Conservation (phyloP, 768 basidiomycete species). For the Aureoboletus auriporus region DNA sequence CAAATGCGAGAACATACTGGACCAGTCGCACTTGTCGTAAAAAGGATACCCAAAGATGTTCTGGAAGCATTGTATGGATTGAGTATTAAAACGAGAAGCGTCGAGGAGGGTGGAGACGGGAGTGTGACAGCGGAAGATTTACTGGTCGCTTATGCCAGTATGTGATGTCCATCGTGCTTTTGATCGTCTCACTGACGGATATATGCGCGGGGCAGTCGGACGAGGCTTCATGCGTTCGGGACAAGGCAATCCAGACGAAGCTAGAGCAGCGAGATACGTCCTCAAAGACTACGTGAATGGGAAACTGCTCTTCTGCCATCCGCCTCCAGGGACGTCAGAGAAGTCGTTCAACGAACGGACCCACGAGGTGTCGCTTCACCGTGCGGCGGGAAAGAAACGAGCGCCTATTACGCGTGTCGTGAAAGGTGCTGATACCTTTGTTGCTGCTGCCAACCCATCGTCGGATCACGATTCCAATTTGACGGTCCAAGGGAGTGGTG, state of each 20-base stretch:
- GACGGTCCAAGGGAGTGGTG: conserved; percentile 32
- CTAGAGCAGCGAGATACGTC: conserved; percentile 85
- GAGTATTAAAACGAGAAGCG: conserved; percentile 53
- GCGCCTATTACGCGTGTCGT: conserved; percentile 85
- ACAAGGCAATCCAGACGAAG: conserved; percentile 96
- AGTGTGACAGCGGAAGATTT: conserved; percentile 73
- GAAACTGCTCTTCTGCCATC: conserved; percentile 85
- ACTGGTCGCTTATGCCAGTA: conserved; percentile 88
- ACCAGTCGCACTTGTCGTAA: conserved; percentile 72
- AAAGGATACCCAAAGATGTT: conserved; percentile 75
- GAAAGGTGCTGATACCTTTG: conserved; percentile 81
- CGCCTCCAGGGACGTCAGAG: conserved; percentile 69
- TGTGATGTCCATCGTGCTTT: conserved; percentile 34
- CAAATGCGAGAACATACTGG: conserved; percentile 93
- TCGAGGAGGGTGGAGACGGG: conserved; percentile 86
- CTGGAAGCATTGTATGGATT: conserved; percentile 92
- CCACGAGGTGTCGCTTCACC: conserved; percentile 54
- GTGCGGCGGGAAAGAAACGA: conserved; percentile 74
- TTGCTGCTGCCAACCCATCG: conserved; percentile 30
- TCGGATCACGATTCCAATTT: conserved; percentile 19
- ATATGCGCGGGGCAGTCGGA: conserved; percentile 56
- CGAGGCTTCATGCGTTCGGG: conserved; percentile 90
- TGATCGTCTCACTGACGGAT: conserved; percentile 13
- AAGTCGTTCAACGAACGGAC: conserved; percentile 73
- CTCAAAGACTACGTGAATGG: conserved; percentile 98